Base-by-base conservation (phyloP, 495 filamentous ascomycete genomes). In the Neurospora intermedia region DNA sequence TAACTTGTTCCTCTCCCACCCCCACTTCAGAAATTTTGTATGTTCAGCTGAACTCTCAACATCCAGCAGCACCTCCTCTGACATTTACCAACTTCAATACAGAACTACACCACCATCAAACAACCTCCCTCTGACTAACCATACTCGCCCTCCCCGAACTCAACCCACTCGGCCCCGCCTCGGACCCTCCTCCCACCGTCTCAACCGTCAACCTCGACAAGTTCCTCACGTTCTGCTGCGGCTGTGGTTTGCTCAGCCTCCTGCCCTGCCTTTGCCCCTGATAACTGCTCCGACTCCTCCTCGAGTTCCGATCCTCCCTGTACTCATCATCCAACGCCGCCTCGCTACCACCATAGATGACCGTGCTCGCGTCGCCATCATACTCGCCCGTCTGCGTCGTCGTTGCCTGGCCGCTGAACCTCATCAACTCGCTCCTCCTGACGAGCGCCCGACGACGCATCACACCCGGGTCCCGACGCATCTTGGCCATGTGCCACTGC, bases 401-500 rank as follows among this genome's bases (percentile, higher is more conserved):
- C 35, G 6, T 18, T 35, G 27, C 54, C 27, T 66, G 27, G 6
- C 18, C 54, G 13, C 15, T 18, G 54, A 35, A 8, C 13, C 54
- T 16, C 15, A 35, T 10, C 2, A 66, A 3, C 31, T 66, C 54
- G 27, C 23, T 31, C 16, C 54, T 66, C 13, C 54, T 7, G 6
- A 66, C 54, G 2, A 66, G 13, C 1, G 54, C 54, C 6, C 54
- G 54, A 31, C 54, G 54, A 9, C 54, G 54, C 54, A 66, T 66
- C 2, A 66, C 15, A 18, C 23, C 54, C 0, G 54, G 54, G 15
- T 75, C 40, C 11, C 23, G 43, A 42, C 77, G 42, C 73, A 78
- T 78, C 15, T 70, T 23, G 0, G 75, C 75, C 70, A 75, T 18
- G 70, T 76, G 76, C 77, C 77, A 78, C 71, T 77, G 76, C 39